Evolutionary conservation across 192 early-diverging fungal genomes (phyloP).

Genomic region (Diversispora epigaea): DNA sequence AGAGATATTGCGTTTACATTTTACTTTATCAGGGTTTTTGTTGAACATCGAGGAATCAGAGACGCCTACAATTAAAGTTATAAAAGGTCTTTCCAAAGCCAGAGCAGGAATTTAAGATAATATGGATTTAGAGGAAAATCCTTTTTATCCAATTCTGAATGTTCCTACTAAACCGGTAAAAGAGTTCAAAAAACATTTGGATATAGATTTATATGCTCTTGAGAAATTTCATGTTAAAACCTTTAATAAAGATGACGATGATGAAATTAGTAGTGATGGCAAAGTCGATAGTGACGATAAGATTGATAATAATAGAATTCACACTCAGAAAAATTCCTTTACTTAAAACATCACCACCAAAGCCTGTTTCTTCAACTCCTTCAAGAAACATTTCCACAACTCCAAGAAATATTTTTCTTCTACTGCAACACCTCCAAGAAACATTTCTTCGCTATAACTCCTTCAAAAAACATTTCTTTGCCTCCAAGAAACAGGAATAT

Average conservation of each 20-base stretch:
- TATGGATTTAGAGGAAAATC: background rate
- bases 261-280: slow-evolving; percentile 18
- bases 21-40: slow-evolving; percentile 68
- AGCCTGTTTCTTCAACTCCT: background rate
- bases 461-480: too few species aligned
- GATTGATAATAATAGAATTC: background rate
- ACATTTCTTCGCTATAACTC: background rate
- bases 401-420: slow-evolving; percentile 3
- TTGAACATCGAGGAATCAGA: slow-evolving; percentile 74
- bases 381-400: background rate
- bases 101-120: slow-evolving; percentile 7
- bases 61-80: slow-evolving; percentile 65
- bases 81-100: slow-evolving; percentile 23
- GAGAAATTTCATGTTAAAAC: slow-evolving; percentile 35
- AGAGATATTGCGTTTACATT: slow-evolving; percentile 60
- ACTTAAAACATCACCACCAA: too few species aligned
- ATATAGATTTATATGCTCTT: slow-evolving; percentile 38
- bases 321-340: background rate
- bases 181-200: slow-evolving; percentile 31
- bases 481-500: background rate
- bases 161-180: slow-evolving; percentile 21
- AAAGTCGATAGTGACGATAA: background rate
- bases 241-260: slow-evolving; percentile 30
- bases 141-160: slow-evolving; percentile 28
- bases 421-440: slow-evolving; percentile 8